These are phyloP conservation scores for Trypethelium eluteriae DNA, from an alignment of 495 filamentous ascomycete genomes.

Conservation along the genomic window DNA sequence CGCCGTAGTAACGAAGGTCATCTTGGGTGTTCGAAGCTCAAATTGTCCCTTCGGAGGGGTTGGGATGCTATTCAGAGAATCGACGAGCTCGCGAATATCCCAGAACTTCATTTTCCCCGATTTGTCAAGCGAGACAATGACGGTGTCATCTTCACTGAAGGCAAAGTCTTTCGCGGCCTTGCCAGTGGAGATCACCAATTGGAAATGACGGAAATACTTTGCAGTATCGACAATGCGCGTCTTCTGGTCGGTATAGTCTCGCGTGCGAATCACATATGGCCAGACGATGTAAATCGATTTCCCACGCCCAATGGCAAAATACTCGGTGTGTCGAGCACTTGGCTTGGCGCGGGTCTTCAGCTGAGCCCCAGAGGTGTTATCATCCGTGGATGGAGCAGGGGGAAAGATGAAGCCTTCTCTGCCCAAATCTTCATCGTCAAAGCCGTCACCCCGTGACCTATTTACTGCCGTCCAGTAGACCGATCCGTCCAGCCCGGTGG, in stretches of 20 bases:
- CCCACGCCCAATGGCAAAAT: conserved; percentile 90
- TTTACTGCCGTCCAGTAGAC: conserved; percentile 83
- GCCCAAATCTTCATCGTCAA: conserved; percentile 65
- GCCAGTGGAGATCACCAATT: conserved; percentile 85
- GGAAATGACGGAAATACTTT: conserved; percentile 75
- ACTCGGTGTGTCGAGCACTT: conserved; percentile 78
- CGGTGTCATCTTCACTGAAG: conserved; percentile 91
- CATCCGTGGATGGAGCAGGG: conserved; percentile 39
- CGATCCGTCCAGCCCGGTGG: conserved; percentile 83
- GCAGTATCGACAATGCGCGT: conserved; percentile 68
- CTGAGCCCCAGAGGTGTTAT: conserved; percentile 61
- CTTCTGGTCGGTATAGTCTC: conserved; percentile 58
- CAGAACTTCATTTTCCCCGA: conserved; percentile 91
- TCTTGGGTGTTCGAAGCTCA: conserved; percentile 64
- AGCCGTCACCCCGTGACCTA: conserved; percentile 60
- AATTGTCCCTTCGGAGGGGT: conserved; percentile 46
- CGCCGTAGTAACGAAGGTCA: conserved; percentile 69
- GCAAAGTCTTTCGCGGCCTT: conserved; percentile 98
- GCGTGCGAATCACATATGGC: conserved; percentile 63
- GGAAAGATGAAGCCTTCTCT: conserved; percentile 75
- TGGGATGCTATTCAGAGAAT: conserved; percentile 42
- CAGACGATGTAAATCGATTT: conserved; percentile 91
- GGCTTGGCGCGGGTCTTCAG: conserved; percentile 90
- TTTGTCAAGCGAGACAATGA: conserved; percentile 93
- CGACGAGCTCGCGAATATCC: conserved; percentile 76